phyloP scores from a whole-genome alignment of 2,329 filamentous ascomycete genomes.

The Microcera coccophila region DNA sequence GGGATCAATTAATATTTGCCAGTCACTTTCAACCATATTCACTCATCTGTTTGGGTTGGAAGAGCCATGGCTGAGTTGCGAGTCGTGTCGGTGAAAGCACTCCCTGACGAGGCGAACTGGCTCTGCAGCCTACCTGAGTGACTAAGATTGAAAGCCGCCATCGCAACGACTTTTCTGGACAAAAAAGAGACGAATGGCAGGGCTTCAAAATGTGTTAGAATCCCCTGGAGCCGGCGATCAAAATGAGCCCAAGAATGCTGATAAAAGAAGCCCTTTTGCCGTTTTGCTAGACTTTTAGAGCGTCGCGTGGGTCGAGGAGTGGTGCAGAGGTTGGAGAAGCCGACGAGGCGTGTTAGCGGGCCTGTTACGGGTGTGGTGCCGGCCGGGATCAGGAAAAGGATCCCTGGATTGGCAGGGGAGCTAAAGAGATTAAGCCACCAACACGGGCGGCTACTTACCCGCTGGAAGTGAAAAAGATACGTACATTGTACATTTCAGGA shows the following conservation, averaged over 20 bases:
- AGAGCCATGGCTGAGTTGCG: constrained; percentile 7
- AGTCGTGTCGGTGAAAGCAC: constrained; percentile 6
- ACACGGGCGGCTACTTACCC: too few species aligned
- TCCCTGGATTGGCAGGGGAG: too few species aligned
- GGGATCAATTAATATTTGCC: neutral
- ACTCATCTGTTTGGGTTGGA: constrained; percentile 1
- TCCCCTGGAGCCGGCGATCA: constrained; percentile 44
- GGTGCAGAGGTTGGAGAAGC: constrained; percentile 2
- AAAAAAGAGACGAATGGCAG: neutral
- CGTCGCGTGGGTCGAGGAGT: constrained; percentile 30
- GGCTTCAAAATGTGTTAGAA: constrained; percentile 23
- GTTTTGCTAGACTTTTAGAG: constrained; percentile 31
- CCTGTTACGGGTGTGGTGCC: constrained; percentile 14
- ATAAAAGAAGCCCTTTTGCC: constrained; percentile 30
- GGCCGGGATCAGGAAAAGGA: too few species aligned
- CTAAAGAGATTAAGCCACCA: too few species aligned
- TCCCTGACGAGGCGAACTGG: constrained; percentile 14
- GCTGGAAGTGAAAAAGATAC: too few species aligned
- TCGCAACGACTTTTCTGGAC: constrained; percentile 10
- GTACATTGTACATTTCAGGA: too few species aligned
- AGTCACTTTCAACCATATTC: neutral
- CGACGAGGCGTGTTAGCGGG: constrained; percentile 13
- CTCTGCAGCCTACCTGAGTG: constrained; percentile 12
- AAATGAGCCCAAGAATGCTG: constrained; percentile 64
- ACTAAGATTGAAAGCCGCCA: constrained; percentile 5